phyloP scores from a whole-genome alignment of 768 basidiomycete species.

The Heimioporus sp. region DNA sequence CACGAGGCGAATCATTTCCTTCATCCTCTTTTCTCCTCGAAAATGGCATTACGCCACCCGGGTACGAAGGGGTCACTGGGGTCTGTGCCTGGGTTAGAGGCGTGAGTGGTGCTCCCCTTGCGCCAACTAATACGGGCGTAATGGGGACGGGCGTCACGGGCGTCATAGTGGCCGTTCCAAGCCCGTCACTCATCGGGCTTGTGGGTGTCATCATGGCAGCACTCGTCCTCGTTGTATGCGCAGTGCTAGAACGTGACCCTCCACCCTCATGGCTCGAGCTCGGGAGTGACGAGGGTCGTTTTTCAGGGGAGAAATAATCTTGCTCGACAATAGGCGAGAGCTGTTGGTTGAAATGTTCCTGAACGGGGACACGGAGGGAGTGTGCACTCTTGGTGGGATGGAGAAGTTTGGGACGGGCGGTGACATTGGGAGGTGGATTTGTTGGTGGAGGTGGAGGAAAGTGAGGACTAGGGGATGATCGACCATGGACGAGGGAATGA shows the following conservation, averaged over 20 bases:
- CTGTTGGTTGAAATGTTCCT: slow-evolving; percentile 34
- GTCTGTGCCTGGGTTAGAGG: slow-evolving; percentile 18
- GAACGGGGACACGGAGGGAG: slow-evolving; percentile 40
- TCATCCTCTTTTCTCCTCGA: slow-evolving; percentile 29
- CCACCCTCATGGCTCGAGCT: slow-evolving; percentile 24
- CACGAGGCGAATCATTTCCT: slow-evolving; percentile 37
- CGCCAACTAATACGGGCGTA: slow-evolving; percentile 20
- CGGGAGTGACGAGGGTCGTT: slow-evolving; percentile 34
- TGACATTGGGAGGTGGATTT: slow-evolving; percentile 26
- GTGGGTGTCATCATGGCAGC: slow-evolving; percentile 23
- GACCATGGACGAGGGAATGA: slow-evolving; percentile 14
- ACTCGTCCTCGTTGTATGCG: slow-evolving; percentile 36
- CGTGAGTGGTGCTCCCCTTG: slow-evolving; percentile 12
- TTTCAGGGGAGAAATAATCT: slow-evolving; percentile 57
- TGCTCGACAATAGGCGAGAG: slow-evolving; percentile 68
- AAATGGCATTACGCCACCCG: slow-evolving; percentile 22
- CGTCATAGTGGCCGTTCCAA: slow-evolving; percentile 24
- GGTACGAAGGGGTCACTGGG: slow-evolving; percentile 20
- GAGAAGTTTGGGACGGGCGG: slow-evolving; percentile 32
- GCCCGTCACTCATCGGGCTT: slow-evolving; percentile 18
- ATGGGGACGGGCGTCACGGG: slow-evolving; percentile 30
- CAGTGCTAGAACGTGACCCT: slow-evolving; percentile 26
- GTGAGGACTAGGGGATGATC: slow-evolving; percentile 29
- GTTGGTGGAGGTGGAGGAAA: slow-evolving; percentile 35
- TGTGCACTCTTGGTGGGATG: slow-evolving; percentile 38